phyloP scores from a whole-genome alignment of 345 rosid genomes.

The Eucalyptus polyanthemos region DNA sequence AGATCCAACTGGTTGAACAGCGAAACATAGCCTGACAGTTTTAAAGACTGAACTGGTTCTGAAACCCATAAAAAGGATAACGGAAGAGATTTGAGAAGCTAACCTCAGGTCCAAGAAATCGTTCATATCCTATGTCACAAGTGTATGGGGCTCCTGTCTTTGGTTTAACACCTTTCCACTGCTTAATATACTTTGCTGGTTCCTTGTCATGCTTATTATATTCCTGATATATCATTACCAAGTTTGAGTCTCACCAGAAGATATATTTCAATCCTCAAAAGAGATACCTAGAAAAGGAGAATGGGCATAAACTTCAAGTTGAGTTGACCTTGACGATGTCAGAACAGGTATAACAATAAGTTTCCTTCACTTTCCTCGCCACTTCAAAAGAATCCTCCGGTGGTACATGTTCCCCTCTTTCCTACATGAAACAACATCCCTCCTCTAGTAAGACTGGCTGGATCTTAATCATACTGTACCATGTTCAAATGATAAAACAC shows the following conservation, averaged over 20 bases:
- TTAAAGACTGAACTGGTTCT: background rate
- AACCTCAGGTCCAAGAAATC: constrained; percentile 98
- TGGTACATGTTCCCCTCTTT: constrained; percentile 97
- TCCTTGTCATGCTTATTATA: constrained; percentile 96
- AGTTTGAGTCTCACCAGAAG: background rate
- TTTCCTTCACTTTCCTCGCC: constrained; percentile 94
- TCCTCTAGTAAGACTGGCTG: background rate
- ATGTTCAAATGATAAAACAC: background rate
- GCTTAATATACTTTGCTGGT: constrained; percentile 81
- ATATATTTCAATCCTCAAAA: background rate
- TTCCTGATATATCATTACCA: constrained; percentile 40
- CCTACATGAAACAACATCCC: constrained; percentile 28
- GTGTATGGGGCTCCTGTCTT: constrained; percentile 98
- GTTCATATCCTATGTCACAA: constrained; percentile 93
- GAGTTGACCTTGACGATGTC: constrained; percentile 86
- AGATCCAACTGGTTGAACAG: background rate
- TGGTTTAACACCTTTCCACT: constrained; percentile 88
- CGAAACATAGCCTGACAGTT: background rate
- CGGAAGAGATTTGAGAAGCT: constrained; percentile 5
- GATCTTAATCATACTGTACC: background rate
- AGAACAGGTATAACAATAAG: constrained; percentile 79
- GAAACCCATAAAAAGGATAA: background rate
- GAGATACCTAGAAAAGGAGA: background rate
- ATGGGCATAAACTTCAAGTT: background rate
- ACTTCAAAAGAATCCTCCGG: constrained; percentile 94